These are phyloP conservation scores for Allomyces macrogynus DNA, from an alignment of 192 early-diverging fungal species.

Conservation along the genomic window DNA sequence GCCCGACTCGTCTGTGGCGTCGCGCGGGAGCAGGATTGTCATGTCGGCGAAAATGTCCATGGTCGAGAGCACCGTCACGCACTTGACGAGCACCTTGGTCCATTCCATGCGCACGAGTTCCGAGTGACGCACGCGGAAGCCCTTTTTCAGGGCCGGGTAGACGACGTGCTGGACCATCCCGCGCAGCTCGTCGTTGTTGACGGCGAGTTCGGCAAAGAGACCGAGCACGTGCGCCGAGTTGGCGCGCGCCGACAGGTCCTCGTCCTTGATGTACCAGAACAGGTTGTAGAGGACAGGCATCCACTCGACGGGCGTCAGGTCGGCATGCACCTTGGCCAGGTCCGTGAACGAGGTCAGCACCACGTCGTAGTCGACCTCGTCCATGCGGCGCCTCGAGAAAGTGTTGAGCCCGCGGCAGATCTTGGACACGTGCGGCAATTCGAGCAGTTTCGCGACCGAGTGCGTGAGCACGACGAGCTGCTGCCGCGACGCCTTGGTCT, in stretches of 20 bases:
- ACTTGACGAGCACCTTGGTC: constrained; percentile 33
- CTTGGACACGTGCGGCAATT: constrained; percentile 23
- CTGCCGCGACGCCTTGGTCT: constrained; percentile 31
- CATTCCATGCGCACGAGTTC: constrained; percentile 52
- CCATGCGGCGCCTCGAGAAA: constrained; percentile 45
- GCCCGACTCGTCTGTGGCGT: constrained; percentile 71
- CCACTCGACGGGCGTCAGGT: constrained; percentile 52
- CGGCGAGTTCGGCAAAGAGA: constrained; percentile 41
- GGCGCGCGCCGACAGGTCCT: constrained; percentile 73
- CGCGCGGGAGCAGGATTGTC: constrained; percentile 29
- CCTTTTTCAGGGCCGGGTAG: constrained; percentile 50
- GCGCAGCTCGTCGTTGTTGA: constrained; percentile 13
- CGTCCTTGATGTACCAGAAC: constrained; percentile 60
- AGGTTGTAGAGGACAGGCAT: constrained; percentile 77
- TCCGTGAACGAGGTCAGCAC: constrained; percentile 49
- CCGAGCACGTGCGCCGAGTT: constrained; percentile 54
- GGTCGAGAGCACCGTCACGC: constrained; percentile 37
- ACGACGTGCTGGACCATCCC: constrained; percentile 35
- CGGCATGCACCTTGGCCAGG: constrained; percentile 36
- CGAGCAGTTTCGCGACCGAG: neutral
- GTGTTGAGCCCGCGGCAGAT: constrained; percentile 61
- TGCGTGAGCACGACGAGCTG: constrained; percentile 9
- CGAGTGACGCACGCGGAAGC: constrained; percentile 18
- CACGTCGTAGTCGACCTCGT: constrained; percentile 71
- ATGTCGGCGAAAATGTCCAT: constrained; percentile 41